phyloP scores from a whole-genome alignment of 768 basidiomycete genomes.

The Mycena pura region DNA sequence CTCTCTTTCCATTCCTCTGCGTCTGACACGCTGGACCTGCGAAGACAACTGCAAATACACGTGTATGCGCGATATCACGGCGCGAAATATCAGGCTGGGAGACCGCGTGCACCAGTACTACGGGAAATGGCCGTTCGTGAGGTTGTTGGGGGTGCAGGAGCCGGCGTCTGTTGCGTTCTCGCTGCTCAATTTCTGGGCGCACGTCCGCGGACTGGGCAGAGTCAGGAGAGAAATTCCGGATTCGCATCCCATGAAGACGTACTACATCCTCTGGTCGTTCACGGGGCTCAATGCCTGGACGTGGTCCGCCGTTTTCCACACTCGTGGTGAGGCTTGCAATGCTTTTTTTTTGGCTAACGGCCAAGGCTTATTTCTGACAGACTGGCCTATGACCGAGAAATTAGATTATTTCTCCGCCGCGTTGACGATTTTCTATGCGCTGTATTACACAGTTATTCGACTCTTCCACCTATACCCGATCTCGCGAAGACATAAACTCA shows the following conservation, averaged over 20 bases:
- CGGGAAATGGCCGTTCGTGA: slow-evolving; percentile 98
- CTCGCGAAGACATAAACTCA: slow-evolving; percentile 36
- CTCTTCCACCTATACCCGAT: slow-evolving; percentile 75
- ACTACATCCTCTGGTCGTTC: slow-evolving; percentile 70
- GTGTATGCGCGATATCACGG: slow-evolving; percentile 85
- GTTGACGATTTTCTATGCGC: slow-evolving; percentile 77
- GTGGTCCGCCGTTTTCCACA: slow-evolving; percentile 93
- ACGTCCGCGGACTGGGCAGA: slow-evolving; percentile 63
- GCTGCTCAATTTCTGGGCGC: slow-evolving; percentile 81
- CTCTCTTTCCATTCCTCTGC: slow-evolving; percentile 58
- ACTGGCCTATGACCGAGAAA: slow-evolving; percentile 83
- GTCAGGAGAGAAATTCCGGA: slow-evolving; percentile 55
- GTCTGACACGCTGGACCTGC: slow-evolving; percentile 87
- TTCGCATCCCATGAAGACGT: slow-evolving; percentile 71
- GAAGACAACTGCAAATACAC: slow-evolving; percentile 85
- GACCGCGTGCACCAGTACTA: slow-evolving; percentile 75
- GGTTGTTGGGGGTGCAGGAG: slow-evolving; percentile 90
- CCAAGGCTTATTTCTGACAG: slow-evolving; percentile 45
- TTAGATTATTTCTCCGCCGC: slow-evolving; percentile 97
- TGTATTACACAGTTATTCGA: slow-evolving; percentile 82
- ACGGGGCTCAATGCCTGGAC: slow-evolving; percentile 90
- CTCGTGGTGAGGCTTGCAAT: slow-evolving; percentile 68
- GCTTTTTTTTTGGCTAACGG: slow-evolving; percentile 4
- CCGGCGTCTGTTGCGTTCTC: slow-evolving; percentile 93
- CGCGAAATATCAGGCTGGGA: slow-evolving; percentile 52